Percentiles rank a stretch among this genome's conserved stretches.
Conservation (phyloP, 108 stramenopile genomes). For the Cylindrotheca closterium region DNA sequence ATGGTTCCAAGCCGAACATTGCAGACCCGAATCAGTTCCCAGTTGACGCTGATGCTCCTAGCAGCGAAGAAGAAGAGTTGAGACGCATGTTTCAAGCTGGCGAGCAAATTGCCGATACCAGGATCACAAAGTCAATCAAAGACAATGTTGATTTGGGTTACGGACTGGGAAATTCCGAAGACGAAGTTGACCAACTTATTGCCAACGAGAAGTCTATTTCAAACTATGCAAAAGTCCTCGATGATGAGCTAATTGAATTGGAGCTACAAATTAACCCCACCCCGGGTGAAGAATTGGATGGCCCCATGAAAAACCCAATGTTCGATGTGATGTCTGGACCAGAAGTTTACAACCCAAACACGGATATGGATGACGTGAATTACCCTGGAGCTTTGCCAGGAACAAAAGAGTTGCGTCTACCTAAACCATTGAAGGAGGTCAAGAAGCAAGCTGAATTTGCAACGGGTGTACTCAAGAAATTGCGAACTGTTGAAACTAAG, state of each 20-base stretch:
- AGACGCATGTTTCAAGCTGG: slow-evolving; percentile 76
- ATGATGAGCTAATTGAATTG: slow-evolving; percentile 79
- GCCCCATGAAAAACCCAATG: slow-evolving; percentile 50
- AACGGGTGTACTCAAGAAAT: slow-evolving; percentile 51
- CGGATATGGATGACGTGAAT: slow-evolving; percentile 78
- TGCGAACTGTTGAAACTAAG: slow-evolving; percentile 38
- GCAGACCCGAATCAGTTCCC: slow-evolving; percentile 2
- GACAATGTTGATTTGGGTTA: slow-evolving; percentile 6
- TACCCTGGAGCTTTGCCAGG: slow-evolving; percentile 81
- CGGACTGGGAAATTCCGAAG: slow-evolving; percentile 20
- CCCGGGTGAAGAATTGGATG: slow-evolving; percentile 58
- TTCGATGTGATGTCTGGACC: slow-evolving; percentile 88
- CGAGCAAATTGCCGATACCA: slow-evolving; percentile 53
- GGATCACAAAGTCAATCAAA: slow-evolving; percentile 29
- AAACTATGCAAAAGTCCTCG: slow-evolving; percentile 63
- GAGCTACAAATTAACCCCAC: slow-evolving; percentile 67
- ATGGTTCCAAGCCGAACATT: slow-evolving; percentile 13
- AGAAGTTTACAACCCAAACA: slow-evolving; percentile 80
- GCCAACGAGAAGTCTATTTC: slow-evolving; percentile 67
- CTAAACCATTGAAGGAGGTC: slow-evolving; percentile 64
- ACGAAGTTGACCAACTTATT: slow-evolving; percentile 71
- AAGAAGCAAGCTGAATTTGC: slow-evolving; percentile 82
- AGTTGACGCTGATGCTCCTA: not conserved
- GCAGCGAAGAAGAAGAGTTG: slow-evolving; percentile 61
- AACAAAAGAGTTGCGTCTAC: slow-evolving; percentile 60